phyloP scores from a whole-genome alignment of 2,329 filamentous ascomycete species.

The Mycosphaerella sp. region DNA sequence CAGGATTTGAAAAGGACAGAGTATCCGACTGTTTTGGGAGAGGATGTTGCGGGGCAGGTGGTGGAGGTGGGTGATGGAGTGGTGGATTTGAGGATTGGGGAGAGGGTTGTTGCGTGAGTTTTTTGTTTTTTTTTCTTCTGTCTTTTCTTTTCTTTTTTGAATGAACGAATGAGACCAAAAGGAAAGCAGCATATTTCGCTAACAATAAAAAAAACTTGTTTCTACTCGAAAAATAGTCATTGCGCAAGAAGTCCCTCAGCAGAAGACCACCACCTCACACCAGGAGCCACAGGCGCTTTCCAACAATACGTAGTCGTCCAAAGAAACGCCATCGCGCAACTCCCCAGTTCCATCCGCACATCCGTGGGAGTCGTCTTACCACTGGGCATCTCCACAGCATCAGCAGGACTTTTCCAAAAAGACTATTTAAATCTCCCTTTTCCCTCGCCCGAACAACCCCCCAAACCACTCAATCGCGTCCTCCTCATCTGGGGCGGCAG shows the following conservation, averaged over 20 bases:
- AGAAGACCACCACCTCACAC: slow-evolving; percentile 10
- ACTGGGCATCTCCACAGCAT: slow-evolving; percentile 39
- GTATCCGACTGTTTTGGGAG: slow-evolving; percentile 38
- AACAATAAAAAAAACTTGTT: neutral
- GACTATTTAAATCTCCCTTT: slow-evolving; percentile 24
- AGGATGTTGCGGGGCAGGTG: slow-evolving; percentile 43
- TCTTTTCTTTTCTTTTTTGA: no score
- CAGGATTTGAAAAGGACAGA: slow-evolving; percentile 26
- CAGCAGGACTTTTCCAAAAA: slow-evolving; percentile 31
- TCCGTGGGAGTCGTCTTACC: slow-evolving; percentile 39
- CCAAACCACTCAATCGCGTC: slow-evolving; percentile 25
- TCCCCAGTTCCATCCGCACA: slow-evolving; percentile 37
- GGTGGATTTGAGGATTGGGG: slow-evolving; percentile 40
- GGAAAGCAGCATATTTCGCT: no score
- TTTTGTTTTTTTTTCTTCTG: neutral
- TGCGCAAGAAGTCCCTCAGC: slow-evolving; percentile 9
- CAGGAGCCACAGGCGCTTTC: slow-evolving; percentile 26
- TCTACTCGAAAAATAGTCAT: slow-evolving; percentile 12
- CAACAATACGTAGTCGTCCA: slow-evolving; percentile 32
- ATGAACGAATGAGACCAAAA: no score
- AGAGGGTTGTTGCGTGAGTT: slow-evolving; percentile 40
- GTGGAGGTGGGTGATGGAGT: slow-evolving; percentile 43
- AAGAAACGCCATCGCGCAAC: slow-evolving; percentile 33
- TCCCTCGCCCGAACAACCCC: slow-evolving; percentile 11
- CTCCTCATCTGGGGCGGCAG: slow-evolving; percentile 50